Evolutionary conservation across 208 protist genomes (phyloP), one percentile per base, ranked within the genome.

Genomic region (Crithidia sp.): DNA sequence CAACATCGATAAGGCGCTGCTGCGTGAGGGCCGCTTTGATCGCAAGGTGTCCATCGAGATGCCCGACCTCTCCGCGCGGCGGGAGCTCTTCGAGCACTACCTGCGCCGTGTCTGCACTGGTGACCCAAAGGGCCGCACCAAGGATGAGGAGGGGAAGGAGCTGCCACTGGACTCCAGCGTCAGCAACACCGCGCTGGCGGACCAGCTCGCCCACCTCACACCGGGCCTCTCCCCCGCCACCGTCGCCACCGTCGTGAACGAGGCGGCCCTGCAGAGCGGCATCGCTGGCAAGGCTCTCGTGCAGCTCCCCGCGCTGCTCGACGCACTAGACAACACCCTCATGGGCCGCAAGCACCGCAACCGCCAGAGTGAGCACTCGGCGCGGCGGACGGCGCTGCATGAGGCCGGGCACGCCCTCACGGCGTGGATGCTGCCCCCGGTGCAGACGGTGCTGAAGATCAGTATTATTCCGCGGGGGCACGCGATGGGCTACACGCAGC

Each of bases 181-280:
- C 55, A 88, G 82, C 72, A 95, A 94, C 74, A 68, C 57, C n/a
- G 82, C 75, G 0, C 9, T 79, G 28, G 76, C 76, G 17, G 56
- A 75, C 14, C 67, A 85, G 66, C 77, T 96, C 44, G 83, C 96
- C 13, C 79, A 91, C 53, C 81, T 97, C 3, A 99, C 97, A 16
- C 92, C 94, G 5, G 94, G 94, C 12, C 72, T 98, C 19, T 94
- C 91, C 13, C 94, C 97, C 45, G 98, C 98, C 17, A 98, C 98
- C 56, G 98, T 99, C 68, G 91, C 97, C 37, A 99, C 98, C 43
- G 91, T 99, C 13, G 92, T 96, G 62, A 99, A 99, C 77, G 98
- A 99, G 83, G 98, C 97, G 19, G 97, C 98, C 41, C 82, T 97
- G 66, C 86, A 93, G 74, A 88, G 87, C 55, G 89, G 87, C 57